Evolutionary conservation across 352 stramenopile species (phyloP).

Genomic region (Phytophthora sojae): DNA sequence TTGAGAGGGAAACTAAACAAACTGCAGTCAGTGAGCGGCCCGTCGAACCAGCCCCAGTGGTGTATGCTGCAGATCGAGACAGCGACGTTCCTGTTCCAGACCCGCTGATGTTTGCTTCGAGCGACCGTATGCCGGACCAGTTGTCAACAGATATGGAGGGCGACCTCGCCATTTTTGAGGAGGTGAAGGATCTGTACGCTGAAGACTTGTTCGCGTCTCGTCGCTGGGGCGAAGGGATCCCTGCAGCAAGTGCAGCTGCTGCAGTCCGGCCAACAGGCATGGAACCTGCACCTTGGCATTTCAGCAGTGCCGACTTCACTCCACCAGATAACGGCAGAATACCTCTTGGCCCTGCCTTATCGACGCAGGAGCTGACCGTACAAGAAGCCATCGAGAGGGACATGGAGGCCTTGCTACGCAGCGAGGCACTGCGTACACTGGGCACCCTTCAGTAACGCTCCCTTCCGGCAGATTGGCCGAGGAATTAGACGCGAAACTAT

Average conservation of each 20-base stretch:
- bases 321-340: neutral
- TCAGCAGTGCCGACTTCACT: neutral
- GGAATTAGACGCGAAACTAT: neutral
- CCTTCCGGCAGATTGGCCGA: neutral
- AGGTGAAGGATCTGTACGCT: slow-evolving; percentile 49
- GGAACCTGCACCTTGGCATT: slow-evolving; percentile 7
- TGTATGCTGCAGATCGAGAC: neutral
- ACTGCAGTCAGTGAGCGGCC: slow-evolving; percentile 26
- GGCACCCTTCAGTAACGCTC: neutral
- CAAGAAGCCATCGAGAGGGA: slow-evolving; percentile 36
- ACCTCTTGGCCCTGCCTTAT: neutral
- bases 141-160: slow-evolving; percentile 24
- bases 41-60: neutral
- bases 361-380: slow-evolving; percentile 24
- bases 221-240: slow-evolving; percentile 21
- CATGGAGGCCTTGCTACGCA: slow-evolving; percentile 29
- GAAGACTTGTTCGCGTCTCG: slow-evolving; percentile 43
- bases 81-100: neutral
- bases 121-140: slow-evolving; percentile 13
- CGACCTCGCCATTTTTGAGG: slow-evolving; percentile 55
- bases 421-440: slow-evolving; percentile 10
- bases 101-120: neutral
- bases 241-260: neutral
- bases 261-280: neutral
- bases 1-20: slow-evolving; percentile 52